Percentiles rank a stretch among this genome's conserved stretches.
Conservation (phyloP, 495 filamentous ascomycete genomes). For the Penicillium fimorum region DNA sequence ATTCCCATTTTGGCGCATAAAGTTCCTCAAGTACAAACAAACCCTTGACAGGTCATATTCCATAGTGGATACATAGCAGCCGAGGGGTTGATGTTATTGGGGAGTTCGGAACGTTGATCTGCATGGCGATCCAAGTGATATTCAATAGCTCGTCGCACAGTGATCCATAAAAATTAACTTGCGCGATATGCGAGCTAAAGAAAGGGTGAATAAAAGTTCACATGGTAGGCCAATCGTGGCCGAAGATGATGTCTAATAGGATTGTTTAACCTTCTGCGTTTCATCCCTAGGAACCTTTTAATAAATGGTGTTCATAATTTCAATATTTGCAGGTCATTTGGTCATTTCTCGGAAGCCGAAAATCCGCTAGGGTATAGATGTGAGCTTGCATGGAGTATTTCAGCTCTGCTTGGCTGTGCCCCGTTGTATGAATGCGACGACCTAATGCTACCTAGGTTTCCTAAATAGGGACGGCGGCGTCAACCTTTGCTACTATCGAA, state of each 20-base stretch:
- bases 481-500: too few species aligned
- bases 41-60: conserved; percentile 26
- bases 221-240: background rate
- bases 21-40: conserved; percentile 7
- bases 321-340: background rate
- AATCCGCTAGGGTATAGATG: background rate
- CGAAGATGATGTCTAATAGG: background rate
- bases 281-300: background rate
- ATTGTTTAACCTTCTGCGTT: background rate
- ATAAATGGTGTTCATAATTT: background rate
- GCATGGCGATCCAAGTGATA: conserved; percentile 14
- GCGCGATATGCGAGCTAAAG: background rate
- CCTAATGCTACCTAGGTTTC: too few species aligned
- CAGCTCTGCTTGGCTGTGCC: too few species aligned
- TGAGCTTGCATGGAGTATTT: too few species aligned
- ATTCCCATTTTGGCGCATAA: background rate
- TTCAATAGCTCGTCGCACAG: conserved; percentile 7
- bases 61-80: conserved; percentile 3
- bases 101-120: conserved; percentile 11
- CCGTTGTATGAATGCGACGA: too few species aligned
- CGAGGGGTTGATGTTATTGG: conserved; percentile 11
- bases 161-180: background rate
- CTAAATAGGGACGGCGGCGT: too few species aligned
- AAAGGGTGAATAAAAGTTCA: background rate
- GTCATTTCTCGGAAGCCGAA: background rate